Conservation (phyloP, 345 rosid genomes). For the Syzygium oleosum region DNA sequence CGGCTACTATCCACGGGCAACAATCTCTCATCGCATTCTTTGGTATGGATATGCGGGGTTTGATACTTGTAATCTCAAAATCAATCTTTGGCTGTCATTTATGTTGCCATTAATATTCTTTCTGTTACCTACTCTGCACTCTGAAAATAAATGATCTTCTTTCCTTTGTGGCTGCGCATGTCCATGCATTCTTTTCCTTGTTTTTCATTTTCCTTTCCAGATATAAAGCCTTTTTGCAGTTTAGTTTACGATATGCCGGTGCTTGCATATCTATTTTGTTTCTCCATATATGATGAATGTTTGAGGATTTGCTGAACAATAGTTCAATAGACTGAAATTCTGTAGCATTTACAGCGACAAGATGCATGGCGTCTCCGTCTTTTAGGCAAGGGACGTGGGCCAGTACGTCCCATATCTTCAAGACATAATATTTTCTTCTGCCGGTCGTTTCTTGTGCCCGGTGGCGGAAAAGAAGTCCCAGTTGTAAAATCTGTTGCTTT, state of each 20-base stretch:
- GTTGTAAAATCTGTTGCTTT: not conserved
- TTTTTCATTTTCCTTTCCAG: not conserved
- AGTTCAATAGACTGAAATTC: not conserved
- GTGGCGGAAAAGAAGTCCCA: not conserved
- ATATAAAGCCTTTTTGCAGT: not conserved
- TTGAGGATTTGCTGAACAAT: not conserved
- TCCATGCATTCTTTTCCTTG: not conserved
- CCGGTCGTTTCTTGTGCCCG: conserved; percentile 2
- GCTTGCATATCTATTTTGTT: not conserved
- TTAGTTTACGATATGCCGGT: not conserved
- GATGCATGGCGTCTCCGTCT: conserved; percentile 1
- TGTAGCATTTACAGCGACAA: not conserved
- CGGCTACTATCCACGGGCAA: conserved; percentile 25
- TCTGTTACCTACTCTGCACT: not conserved
- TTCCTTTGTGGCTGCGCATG: not conserved
- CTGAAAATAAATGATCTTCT: not conserved
- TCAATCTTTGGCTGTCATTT: not conserved
- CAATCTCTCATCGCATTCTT: conserved; percentile 45
- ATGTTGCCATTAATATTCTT: not conserved
- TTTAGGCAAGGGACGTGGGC: not conserved
- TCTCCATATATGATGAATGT: not conserved
- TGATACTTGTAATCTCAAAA: not conserved
- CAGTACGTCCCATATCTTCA: not conserved
- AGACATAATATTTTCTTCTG: conserved; percentile 4
- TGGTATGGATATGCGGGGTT: conserved; percentile 26